A percentile compares a stretch with the other conserved stretches of the same genome.
Conservation (phyloP, 495 filamentous ascomycete genomes). For the Lichenothelia convexa region DNA sequence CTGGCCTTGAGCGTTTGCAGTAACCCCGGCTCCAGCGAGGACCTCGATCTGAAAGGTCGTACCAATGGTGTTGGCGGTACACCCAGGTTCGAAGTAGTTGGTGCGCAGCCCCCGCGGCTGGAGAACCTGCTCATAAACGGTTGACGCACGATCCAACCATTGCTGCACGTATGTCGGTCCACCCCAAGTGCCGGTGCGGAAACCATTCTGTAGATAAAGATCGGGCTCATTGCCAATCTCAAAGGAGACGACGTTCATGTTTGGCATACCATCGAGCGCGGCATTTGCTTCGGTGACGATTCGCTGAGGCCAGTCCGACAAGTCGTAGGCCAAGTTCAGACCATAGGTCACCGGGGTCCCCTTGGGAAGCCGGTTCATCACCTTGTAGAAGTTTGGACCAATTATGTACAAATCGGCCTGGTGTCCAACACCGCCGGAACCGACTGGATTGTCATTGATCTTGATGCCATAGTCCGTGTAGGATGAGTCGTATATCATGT, state of each 20-base stretch:
- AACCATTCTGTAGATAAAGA: constrained; percentile 18
- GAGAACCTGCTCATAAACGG: constrained; percentile 18
- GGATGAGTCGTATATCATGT: constrained; percentile 17
- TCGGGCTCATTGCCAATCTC: constrained; percentile 28
- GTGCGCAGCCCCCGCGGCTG: constrained; percentile 14
- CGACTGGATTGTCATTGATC: constrained; percentile 10
- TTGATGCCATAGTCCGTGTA: constrained; percentile 11
- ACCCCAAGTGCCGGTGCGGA: constrained; percentile 16
- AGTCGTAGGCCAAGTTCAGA: constrained; percentile 20
- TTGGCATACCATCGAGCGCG: constrained; percentile 13
- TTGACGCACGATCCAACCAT: constrained; percentile 17
- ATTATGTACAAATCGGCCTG: constrained; percentile 17
- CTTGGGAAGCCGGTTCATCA: constrained; percentile 19
- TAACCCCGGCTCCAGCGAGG: constrained; percentile 14
- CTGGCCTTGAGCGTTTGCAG: constrained; percentile 6
- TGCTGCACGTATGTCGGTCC: constrained; percentile 18
- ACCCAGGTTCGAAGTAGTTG: constrained; percentile 21
- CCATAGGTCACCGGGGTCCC: constrained; percentile 21
- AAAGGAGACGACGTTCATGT: constrained; percentile 20
- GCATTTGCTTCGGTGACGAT: constrained; percentile 17
- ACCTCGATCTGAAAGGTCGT: constrained; percentile 19
- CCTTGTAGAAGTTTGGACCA: constrained; percentile 21
- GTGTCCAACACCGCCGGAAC: constrained; percentile 10
- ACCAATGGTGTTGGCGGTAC: constrained; percentile 22
- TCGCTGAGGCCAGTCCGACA: constrained; percentile 13